These are phyloP conservation scores for Golubevia sp. DNA, from an alignment of 1,284 basidiomycete species.

Conservation along the genomic window DNA sequence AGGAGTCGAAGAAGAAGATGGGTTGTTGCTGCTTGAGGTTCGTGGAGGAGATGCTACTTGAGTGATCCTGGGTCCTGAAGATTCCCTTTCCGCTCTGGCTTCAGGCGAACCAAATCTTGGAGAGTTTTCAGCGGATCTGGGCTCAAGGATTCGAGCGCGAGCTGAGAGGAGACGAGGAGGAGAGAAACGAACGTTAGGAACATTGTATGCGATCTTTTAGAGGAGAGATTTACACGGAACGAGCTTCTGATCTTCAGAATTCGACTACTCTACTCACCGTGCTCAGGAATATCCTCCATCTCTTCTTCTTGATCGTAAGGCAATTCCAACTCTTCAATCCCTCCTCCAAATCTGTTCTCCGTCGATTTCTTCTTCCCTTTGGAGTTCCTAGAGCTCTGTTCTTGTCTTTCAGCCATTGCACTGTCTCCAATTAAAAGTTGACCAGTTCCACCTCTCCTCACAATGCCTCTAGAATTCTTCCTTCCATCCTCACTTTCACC, in stretches of 20 bases:
- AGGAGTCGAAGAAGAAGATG: constrained; percentile 21
- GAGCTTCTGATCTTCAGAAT: too few relatives aligned
- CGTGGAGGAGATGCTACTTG: background rate
- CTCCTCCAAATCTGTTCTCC: background rate
- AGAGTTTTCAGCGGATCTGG: too few relatives aligned
- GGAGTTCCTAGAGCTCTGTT: background rate
- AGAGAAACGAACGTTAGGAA: too few relatives aligned
- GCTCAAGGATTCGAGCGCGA: too few relatives aligned
- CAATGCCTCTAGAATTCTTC: constrained; percentile 10
- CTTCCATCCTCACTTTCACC: constrained; percentile 1
- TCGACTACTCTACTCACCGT: background rate
- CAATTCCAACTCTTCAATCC: constrained; percentile 19
- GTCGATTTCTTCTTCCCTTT: background rate
- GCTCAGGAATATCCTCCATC: constrained; percentile 31
- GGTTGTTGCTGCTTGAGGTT: background rate
- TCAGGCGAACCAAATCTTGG: too few relatives aligned
- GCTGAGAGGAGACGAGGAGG: too few relatives aligned
- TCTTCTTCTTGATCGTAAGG: constrained; percentile 23
- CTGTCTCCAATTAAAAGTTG: constrained; percentile 11
- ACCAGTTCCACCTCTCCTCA: constrained; percentile 5
- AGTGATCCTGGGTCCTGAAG: background rate
- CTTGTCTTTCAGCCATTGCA: background rate
- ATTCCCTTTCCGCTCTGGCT: too few relatives aligned
- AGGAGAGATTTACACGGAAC: too few relatives aligned
- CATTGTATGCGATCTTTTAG: too few relatives aligned